Evolutionary conservation across 306 rosid species (phyloP).

Genomic region (Casuarina cunninghamiana): DNA sequence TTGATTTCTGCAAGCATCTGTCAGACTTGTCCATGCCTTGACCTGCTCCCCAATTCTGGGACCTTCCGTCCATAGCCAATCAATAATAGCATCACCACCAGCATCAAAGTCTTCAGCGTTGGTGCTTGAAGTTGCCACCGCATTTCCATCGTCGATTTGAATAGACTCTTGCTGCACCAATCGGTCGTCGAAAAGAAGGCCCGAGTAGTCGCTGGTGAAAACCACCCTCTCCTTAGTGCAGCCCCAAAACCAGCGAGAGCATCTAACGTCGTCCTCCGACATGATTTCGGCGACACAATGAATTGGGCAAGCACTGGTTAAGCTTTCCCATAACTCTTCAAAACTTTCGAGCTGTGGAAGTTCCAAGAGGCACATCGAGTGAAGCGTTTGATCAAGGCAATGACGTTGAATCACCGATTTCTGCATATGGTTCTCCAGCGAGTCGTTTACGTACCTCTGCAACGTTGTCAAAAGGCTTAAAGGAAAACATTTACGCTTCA

Average conservation of each 20-base stretch:
- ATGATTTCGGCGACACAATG: neutral
- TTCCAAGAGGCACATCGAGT: neutral
- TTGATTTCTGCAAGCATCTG: neutral
- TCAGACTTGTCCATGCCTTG: neutral
- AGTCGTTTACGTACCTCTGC: neutral
- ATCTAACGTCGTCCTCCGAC: neutral
- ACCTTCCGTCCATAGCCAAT: neutral
- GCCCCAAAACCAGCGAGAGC: neutral
- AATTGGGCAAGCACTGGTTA: neutral
- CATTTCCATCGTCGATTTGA: neutral
- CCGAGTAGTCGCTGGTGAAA: neutral
- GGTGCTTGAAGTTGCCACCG: neutral
- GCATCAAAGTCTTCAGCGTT: neutral
- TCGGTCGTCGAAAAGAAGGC: neutral
- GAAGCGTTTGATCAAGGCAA: neutral
- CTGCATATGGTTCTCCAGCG: neutral
- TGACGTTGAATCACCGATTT: neutral
- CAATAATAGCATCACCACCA: neutral
- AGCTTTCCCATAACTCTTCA: neutral
- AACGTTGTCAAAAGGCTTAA: neutral
- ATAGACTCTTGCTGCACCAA: neutral
- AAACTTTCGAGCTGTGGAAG: neutral
- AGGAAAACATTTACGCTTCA: neutral
- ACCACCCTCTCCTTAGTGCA: neutral
- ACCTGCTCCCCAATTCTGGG: neutral